Evolutionary conservation across 495 filamentous ascomycete genomes (phyloP), one percentile per base, ranked within the genome.

Genomic region (Acidomyces sp.): DNA sequence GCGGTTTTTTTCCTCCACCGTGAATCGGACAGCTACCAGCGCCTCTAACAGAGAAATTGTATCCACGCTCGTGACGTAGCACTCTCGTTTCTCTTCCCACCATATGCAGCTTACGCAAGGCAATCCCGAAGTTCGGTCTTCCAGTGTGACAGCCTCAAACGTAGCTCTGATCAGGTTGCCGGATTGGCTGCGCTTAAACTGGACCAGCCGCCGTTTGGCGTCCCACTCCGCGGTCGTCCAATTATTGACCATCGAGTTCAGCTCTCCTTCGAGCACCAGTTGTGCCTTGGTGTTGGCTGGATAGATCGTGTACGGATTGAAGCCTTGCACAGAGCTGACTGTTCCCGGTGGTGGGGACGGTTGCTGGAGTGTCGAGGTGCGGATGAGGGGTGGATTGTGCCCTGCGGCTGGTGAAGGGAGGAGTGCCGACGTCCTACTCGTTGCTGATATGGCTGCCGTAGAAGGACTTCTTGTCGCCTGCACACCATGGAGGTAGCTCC

Each of bases 1-100:
- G 27, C 92, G 77, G 55, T 97, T 97, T 72, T 95, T 96, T 64
- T 96, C 90, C 55, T 95, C 86, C 1, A 93, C 85, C 0, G 78
- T 86, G 57, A 96, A 96, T 7, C 80, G 70, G 11, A 75, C 73
- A 3, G 71, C 80, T 7, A 95, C 79, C 2, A 97, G 66, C 25
- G 85, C 81, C 61, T 96, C 90, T 0, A 97, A 71, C 10, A 97
- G 69, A 48, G 76, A 79, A 53, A 97, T 96, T 15, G 88, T 94
- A 56, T 97, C 92, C 15, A 96, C 92, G 45, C 87, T 94, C 1
- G 90, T 97, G 25, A 94, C 82, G 56, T 73, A 96, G 59, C 79
- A 93, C 48, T 90, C 82, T 4, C 77, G 60, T 54, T 84, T 90
- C 53, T 88, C 85, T 41, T 78, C 80, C 92, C 92, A 97, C 65